Base-by-base conservation (phyloP, 1,284 basidiomycete species). In the Hemileia vastatrix region DNA sequence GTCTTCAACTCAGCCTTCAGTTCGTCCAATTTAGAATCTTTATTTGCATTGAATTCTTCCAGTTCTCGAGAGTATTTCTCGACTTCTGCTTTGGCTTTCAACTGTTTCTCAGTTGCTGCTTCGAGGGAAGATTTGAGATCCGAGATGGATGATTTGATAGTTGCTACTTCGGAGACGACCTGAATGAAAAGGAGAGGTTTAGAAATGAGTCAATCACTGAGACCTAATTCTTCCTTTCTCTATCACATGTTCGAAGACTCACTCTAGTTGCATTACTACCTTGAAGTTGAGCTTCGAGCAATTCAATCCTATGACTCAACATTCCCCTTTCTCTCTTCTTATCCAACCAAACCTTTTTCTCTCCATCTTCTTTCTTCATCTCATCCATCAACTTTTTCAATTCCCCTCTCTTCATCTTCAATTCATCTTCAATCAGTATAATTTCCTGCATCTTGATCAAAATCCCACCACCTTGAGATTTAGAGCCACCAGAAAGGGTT, bases 381-480 rank as follows among this genome's bases (percentile, higher is more conserved):
- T 68, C 57, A 23, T 57, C 64, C 49, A 27, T 69, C 49, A 66
- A 61, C 9, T 61, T 54, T 8, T 59, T 65, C 2, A 73, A 64
- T 63, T 67, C 65, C 32, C 57, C 19, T 57, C 63, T 66, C 50
- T 66, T 67, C 15, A 66, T 64, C 18, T 64, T 64, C 48, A 72
- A 63, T 45, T 69, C 65, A 6, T 43, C 47, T 47, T 72, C 70
- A 53, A 71, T 62, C 54, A 63, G 60, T 57, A 66, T 67, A n/a
- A 72, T 66, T 49, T 75, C 72, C 50, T 74, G 72, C 68, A 74
- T 67, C 49, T 69, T 70, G 55, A 75, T 65, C 40, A 75, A 65
- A n/a, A 75, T 65, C 53, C 69, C 70, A 40, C 36, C 36, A 19
- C 65, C 64, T 2, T 36, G 32, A 19, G 66, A 65, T 54, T 72